phyloP scores from a whole-genome alignment of 805 yeast genomes.

The Saturnispora hagleri region DNA sequence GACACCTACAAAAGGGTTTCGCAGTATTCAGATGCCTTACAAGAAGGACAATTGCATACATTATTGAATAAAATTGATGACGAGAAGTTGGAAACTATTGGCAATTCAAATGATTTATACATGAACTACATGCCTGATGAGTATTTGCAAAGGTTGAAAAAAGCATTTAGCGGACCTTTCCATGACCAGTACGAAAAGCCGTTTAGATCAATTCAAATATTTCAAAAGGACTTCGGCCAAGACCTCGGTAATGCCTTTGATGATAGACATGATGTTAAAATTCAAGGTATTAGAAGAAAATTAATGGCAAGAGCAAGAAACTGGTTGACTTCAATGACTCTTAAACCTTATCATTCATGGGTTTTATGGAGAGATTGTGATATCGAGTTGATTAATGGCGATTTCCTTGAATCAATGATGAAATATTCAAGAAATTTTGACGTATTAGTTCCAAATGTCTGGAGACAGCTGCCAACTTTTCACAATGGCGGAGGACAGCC shows the following conservation, averaged over 20 bases:
- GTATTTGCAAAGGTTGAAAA: conserved; percentile 35
- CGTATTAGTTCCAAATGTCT: conserved; percentile 79
- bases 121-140: conserved; percentile 56
- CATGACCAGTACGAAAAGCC: conserved; percentile 56
- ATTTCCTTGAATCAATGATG: conserved; percentile 69
- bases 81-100: conserved; percentile 31
- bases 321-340: conserved; percentile 67
- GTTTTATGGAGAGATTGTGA: conserved; percentile 89
- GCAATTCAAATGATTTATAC: conserved; percentile 49
- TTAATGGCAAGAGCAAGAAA: conserved; percentile 83
- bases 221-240: conserved; percentile 77
- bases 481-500: conserved; percentile 79
- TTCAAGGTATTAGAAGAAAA: conserved; percentile 76
- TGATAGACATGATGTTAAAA: conserved; percentile 77
- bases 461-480: conserved; percentile 95
- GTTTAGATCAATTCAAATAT: conserved; percentile 72
- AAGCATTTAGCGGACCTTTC: conserved; percentile 48
- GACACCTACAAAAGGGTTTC: conserved; percentile 56
- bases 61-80: conserved; percentile 37
- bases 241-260: conserved; percentile 76
- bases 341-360: conserved; percentile 83
- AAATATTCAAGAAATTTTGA: conserved; percentile 47
- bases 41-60: conserved; percentile 54
- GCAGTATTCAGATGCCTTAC: conserved; percentile 58
- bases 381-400: conserved; percentile 72